Base-by-base conservation (phyloP, 2,329 filamentous ascomycete genomes). In the Fusarium sulawesiense region DNA sequence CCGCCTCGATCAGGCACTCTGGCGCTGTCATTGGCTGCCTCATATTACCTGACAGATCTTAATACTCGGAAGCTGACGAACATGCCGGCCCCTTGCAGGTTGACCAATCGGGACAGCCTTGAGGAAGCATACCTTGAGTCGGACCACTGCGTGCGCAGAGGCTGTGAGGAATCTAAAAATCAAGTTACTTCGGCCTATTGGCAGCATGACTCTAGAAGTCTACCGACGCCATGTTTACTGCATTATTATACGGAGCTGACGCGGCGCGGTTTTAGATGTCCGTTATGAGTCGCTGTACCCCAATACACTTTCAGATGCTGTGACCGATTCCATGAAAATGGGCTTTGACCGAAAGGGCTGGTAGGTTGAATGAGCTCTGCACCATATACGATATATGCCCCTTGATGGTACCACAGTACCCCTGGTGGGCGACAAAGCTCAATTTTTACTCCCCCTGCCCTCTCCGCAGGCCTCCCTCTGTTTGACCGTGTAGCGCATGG, bases 21-120 rank as follows among this genome's bases (percentile, higher is more conserved):
- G 16, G 42, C 34, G 37, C 37, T 64, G 49, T 44, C 54, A 79
- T 79, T 79, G 78, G 78, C 48, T 64, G 61, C 72, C 54, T 64
- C 60, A 56, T 45, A 20, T 51, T 54, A 56, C 44, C 76, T 76
- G 76, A 72, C 66, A 70, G 59, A 60, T 56, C 64, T 65, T 58
- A 37, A 37, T 37, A 72, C 64, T 62, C 56, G 51, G 68, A 72
- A 71, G 66, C 49, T 73, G 74, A 57, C 48, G 56, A 51, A 64
- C 71, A 68, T 56, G 67, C 56, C 65, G 54, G 63, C 65, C 49
- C 71, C 73, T 71, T 74, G 73, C 71, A 70, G 67, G n/a, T 48
- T 65, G 57, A 42, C 72, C 72, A 75, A 76, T 76, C 63, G 72
- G 34, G 54, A 44, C 32, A 37, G 27, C 44, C 59, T 32, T 40